Evolutionary conservation across 148 eudicot genomes (phyloP).

Genomic region (Silene uniflora): DNA sequence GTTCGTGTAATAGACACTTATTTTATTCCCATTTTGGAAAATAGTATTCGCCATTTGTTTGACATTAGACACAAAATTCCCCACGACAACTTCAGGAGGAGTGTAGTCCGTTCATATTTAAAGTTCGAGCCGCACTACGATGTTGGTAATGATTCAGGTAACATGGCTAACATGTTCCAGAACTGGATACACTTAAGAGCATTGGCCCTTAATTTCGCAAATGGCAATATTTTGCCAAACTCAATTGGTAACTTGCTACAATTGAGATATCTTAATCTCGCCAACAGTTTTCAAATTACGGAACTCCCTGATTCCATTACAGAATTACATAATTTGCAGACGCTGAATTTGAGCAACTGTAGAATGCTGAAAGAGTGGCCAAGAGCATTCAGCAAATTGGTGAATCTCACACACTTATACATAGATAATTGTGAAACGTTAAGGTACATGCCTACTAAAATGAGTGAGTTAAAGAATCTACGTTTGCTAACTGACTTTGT

Average conservation of each 20-base stretch:
- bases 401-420: slow-evolving; percentile 4
- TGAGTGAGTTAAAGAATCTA: slow-evolving; percentile 13
- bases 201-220: background rate
- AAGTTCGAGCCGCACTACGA: too few species aligned
- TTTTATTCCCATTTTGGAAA: too few species aligned
- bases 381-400: slow-evolving; percentile 14
- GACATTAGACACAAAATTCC: too few species aligned
- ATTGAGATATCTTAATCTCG: slow-evolving; percentile 14
- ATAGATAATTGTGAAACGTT: background rate
- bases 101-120: too few species aligned
- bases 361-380: background rate
- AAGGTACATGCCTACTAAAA: slow-evolving; percentile 7
- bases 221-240: background rate
- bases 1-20: too few species aligned
- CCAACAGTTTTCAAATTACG: background rate
- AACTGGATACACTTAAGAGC: slow-evolving; percentile 6
- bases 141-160: too few species aligned
- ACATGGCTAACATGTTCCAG: background rate
- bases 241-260: slow-evolving; percentile 12
- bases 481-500: background rate
- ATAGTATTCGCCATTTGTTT: too few species aligned
- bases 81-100: too few species aligned
- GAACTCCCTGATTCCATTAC: slow-evolving; percentile 14
- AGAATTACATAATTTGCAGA: slow-evolving; percentile 10
- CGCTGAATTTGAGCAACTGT: background rate